phyloP scores from a whole-genome alignment of 768 basidiomycete species.

The Agrocybe praecox region DNA sequence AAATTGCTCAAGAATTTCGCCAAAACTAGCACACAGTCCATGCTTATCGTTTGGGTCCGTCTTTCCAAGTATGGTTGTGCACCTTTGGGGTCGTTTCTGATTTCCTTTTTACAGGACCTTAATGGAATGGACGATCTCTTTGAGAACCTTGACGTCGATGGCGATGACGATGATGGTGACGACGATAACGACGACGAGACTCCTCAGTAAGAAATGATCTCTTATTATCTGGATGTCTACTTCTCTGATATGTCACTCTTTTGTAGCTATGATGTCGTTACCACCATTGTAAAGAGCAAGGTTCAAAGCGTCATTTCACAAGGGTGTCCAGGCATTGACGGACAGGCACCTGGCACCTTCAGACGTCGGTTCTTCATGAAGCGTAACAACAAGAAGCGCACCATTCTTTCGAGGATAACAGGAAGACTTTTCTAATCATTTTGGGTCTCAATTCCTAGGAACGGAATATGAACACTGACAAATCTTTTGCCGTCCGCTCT shows the following conservation, averaged over 20 bases:
- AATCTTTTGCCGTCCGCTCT: slow-evolving; percentile 7
- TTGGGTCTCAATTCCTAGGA: background rate
- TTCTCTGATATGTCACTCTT: background rate
- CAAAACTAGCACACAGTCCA: slow-evolving; percentile 21
- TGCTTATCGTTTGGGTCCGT: slow-evolving; percentile 25
- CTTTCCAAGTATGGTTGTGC: background rate
- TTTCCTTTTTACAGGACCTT: slow-evolving; percentile 2
- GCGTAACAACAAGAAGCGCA: slow-evolving; percentile 5
- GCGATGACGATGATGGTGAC: slow-evolving; percentile 17
- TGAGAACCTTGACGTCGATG: slow-evolving; percentile 20
- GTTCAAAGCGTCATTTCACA: slow-evolving; percentile 17
- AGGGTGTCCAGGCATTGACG: slow-evolving; percentile 24
- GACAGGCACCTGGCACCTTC: slow-evolving; percentile 23
- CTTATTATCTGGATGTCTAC: background rate
- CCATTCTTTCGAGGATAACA: slow-evolving; percentile 4
- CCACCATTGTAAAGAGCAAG: slow-evolving; percentile 17
- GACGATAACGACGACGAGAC: slow-evolving; percentile 20
- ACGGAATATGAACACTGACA: background rate
- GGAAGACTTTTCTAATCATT: background rate
- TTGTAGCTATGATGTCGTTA: slow-evolving; percentile 18
- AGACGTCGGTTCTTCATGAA: slow-evolving; percentile 9
- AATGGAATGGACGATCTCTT: slow-evolving; percentile 20
- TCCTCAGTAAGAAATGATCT: slow-evolving; percentile 16
- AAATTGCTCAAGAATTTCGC: slow-evolving; percentile 21
- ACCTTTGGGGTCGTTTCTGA: background rate